phyloP scores from a whole-genome alignment of 306 rosid genomes.

The Glycyrrhiza uralensis region DNA sequence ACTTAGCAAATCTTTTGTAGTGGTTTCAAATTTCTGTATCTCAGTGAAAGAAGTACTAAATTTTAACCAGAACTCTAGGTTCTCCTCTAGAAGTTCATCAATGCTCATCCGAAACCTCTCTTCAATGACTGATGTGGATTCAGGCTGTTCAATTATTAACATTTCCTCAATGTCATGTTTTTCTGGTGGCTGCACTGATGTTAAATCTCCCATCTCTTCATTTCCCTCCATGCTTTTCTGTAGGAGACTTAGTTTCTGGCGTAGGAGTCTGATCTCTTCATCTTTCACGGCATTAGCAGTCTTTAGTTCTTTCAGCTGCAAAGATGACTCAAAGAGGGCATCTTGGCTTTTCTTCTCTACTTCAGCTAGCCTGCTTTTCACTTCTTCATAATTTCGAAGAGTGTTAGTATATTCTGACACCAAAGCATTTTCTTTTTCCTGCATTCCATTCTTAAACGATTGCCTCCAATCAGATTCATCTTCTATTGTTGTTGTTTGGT shows the following conservation, averaged over 20 bases:
- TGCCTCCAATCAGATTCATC: conserved; percentile 76
- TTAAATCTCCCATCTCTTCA: conserved; percentile 31
- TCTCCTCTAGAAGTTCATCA: conserved; percentile 86
- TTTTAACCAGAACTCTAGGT: conserved; percentile 80
- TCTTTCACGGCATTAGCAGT: conserved; percentile 64
- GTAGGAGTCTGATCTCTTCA: conserved; percentile 72
- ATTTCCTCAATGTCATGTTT: conserved; percentile 30
- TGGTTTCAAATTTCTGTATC: conserved; percentile 68
- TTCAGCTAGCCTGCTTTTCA: conserved; percentile 65
- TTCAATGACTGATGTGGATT: conserved; percentile 52
- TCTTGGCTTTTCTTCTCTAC: conserved; percentile 54
- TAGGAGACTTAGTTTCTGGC: conserved; percentile 59
- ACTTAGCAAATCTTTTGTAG: conserved; percentile 49
- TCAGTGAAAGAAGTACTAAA: conserved; percentile 75
- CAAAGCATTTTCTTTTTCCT: conserved; percentile 59
- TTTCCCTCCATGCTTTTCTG: conserved; percentile 52
- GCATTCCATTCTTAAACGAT: conserved; percentile 60
- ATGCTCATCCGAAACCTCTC: conserved; percentile 59
- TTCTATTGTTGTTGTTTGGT: conserved; percentile 21
- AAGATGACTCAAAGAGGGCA: conserved; percentile 44
- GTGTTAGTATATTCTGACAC: conserved; percentile 67
- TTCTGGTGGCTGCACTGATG: not conserved
- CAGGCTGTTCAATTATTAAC: conserved; percentile 25
- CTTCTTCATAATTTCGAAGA: conserved; percentile 74
- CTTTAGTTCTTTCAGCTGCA: conserved; percentile 64